phyloP scores from a whole-genome alignment of 352 stramenopile species.

The Globisporangium alternatum region DNA sequence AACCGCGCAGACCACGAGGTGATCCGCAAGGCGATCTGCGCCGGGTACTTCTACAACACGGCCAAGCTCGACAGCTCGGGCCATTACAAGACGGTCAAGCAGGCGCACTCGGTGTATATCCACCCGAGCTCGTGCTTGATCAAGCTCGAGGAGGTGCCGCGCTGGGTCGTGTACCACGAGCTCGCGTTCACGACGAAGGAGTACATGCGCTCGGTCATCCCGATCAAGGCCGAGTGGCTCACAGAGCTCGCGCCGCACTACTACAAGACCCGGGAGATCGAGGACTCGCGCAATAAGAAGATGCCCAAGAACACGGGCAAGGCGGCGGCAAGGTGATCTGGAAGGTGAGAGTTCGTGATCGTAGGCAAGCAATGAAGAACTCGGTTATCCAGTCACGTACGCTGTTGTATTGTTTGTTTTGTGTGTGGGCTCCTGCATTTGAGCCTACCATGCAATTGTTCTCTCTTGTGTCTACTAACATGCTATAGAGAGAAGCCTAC shows the following conservation, averaged over 20 bases:
- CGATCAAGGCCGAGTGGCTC: constrained; percentile 98
- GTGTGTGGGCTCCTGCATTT: neutral
- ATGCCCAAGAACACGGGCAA: constrained; percentile 90
- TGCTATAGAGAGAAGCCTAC: neutral
- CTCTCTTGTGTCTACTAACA: neutral
- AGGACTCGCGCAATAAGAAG: constrained; percentile 95
- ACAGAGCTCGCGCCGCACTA: constrained; percentile 99
- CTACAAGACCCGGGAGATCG: constrained; percentile 97
- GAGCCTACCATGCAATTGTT: neutral
- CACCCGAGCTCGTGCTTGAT: constrained; percentile 98
- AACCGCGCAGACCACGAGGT: constrained; percentile 90
- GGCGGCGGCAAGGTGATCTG: constrained; percentile 15
- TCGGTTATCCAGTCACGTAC: neutral
- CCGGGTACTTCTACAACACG: constrained; percentile 99
- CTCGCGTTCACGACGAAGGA: constrained; percentile 99
- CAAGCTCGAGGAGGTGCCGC: constrained; percentile 86
- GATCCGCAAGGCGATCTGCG: constrained; percentile 96
- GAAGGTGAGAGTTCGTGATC: neutral
- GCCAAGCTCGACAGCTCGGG: constrained; percentile 94
- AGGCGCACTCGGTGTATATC: constrained; percentile 96
- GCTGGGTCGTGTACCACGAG: constrained; percentile 99
- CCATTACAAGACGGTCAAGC: constrained; percentile 99
- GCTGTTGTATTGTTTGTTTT: neutral
- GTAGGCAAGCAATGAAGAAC: neutral
- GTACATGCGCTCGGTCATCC: constrained; percentile 97